Conservation (phyloP, 257 asterid genomes). For the Primulina huaijiensis region DNA sequence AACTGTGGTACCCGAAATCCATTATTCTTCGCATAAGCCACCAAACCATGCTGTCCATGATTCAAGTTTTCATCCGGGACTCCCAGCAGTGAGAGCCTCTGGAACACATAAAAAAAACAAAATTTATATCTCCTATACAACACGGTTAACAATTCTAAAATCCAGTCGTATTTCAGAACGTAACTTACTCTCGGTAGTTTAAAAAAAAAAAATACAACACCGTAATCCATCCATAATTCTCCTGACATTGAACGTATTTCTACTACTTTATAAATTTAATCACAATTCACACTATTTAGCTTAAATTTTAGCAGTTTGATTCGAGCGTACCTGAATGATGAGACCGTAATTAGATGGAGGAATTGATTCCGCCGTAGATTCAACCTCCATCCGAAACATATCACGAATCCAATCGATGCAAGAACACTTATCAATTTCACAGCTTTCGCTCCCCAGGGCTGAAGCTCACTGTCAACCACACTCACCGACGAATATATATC, state of each 20-base stretch:
- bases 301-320: background rate
- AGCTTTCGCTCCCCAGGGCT: conserved; percentile 58
- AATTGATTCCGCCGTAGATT: conserved; percentile 46
- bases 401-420: conserved; percentile 58
- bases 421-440: conserved; percentile 35
- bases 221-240: no score
- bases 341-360: conserved; percentile 39
- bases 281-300: conserved; percentile 11
- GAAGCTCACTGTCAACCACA: conserved; percentile 36
- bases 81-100: conserved; percentile 78
- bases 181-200: background rate
- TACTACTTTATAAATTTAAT: conserved; percentile 14
- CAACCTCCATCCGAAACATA: conserved; percentile 59
- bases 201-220: background rate
- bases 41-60: conserved; percentile 55
- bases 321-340: conserved; percentile 48
- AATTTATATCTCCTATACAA: conserved; percentile 2
- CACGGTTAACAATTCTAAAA: conserved; percentile 15
- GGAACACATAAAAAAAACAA: conserved; percentile 27
- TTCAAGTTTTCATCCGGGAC: conserved; percentile 48
- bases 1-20: conserved; percentile 41
- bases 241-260: conserved; percentile 12
- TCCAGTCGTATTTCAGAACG: conserved; percentile 7
- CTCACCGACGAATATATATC: conserved; percentile 7
- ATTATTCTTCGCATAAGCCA: conserved; percentile 55